phyloP scores from a whole-genome alignment of 2,329 filamentous ascomycete species.

The Diaporthe batatas region DNA sequence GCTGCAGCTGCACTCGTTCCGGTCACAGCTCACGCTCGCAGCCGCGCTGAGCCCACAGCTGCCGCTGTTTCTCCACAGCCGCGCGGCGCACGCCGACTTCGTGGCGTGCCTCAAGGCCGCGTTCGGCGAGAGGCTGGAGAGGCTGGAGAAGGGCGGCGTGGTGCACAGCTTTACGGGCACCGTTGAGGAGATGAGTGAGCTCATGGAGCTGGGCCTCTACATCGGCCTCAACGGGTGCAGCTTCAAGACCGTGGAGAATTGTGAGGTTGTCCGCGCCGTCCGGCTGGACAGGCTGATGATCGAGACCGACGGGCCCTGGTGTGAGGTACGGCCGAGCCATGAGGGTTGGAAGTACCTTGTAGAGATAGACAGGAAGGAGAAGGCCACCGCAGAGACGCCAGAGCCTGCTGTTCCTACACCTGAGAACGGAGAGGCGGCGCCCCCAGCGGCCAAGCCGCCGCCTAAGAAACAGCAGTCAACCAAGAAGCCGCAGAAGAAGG shows the following conservation, averaged over 20 bases:
- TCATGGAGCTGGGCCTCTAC: constrained; percentile 85
- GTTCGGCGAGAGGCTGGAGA: constrained; percentile 71
- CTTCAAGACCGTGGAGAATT: constrained; percentile 93
- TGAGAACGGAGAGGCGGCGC: constrained; percentile 37
- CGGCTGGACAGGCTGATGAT: constrained; percentile 87
- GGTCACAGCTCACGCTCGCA: constrained; percentile 83
- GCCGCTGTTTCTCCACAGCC: constrained; percentile 92
- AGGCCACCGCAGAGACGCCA: constrained; percentile 38
- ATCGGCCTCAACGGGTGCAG: constrained; percentile 98
- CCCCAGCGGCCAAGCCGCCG: constrained; percentile 6
- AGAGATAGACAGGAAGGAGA: constrained; percentile 53
- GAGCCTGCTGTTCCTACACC: constrained; percentile 22
- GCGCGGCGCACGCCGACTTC: constrained; percentile 89
- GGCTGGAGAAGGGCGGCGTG: constrained; percentile 80
- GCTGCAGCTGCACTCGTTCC: constrained; percentile 87
- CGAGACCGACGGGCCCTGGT: constrained; percentile 98
- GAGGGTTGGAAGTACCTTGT: constrained; percentile 81
- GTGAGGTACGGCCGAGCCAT: constrained; percentile 91
- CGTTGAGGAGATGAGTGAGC: constrained; percentile 82
- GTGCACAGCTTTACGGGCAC: constrained; percentile 97
- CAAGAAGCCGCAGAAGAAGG: constrained; percentile 69
- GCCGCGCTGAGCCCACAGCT: constrained; percentile 77
- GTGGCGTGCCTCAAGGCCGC: constrained; percentile 74
- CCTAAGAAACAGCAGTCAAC: constrained; percentile 47
- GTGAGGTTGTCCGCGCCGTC: constrained; percentile 84